Percentiles rank a stretch among this genome's conserved stretches.
phyloP scores from a whole-genome alignment of 2,329 filamentous ascomycete species.

The Fusarium siculi region DNA sequence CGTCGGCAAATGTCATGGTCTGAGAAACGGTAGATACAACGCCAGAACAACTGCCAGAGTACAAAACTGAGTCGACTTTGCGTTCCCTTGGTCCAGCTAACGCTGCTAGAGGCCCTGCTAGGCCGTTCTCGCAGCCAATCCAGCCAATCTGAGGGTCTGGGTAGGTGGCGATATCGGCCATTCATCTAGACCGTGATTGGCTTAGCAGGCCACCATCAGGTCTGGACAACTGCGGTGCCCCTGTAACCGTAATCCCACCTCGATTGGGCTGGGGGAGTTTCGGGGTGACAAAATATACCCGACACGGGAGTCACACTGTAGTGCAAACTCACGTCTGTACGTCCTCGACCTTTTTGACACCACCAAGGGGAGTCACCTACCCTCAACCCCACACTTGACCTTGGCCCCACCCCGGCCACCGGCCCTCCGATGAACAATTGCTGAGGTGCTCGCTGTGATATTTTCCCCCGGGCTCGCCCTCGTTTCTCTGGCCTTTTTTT shows the following conservation, averaged over 20 bases:
- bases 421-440: not conserved
- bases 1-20: not conserved
- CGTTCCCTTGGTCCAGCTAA: not conserved
- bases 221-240: not conserved
- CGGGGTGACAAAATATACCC: not conserved
- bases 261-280: not conserved
- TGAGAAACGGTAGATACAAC: not conserved
- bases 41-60: not conserved
- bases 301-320: rapidly evolving
- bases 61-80: not conserved
- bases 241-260: not conserved
- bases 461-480: not conserved
- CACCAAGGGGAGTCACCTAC: not conserved
- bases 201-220: not conserved
- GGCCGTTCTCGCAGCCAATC: not conserved
- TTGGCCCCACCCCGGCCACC: not conserved
- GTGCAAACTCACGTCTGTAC: rapidly evolving
- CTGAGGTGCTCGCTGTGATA: not conserved
- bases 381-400: not conserved
- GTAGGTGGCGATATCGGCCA: not conserved
- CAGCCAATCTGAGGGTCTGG: not conserved
- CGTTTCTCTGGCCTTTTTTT: not conserved
- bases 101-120: not conserved
- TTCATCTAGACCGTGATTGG: not conserved
- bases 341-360: not conserved